phyloP scores from a whole-genome alignment of 2,329 filamentous ascomycete species.

The Sporothrix phasma region DNA sequence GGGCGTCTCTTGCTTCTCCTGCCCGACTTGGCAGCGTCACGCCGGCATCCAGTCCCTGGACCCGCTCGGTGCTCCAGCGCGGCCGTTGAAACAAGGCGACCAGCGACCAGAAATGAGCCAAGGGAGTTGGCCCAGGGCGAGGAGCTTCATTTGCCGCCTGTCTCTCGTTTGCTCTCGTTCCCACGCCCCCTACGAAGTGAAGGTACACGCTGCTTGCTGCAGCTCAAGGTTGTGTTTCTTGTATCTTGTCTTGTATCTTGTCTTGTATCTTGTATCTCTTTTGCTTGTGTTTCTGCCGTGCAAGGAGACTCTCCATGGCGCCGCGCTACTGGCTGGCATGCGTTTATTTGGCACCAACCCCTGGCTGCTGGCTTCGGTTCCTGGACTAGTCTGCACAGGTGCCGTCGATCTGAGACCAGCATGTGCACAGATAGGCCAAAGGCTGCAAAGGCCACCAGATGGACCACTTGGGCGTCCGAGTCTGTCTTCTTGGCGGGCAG shows the following conservation, averaged over 20 bases:
- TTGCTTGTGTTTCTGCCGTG: background rate
- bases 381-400: background rate
- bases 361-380: constrained; percentile 1
- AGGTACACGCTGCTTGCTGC: background rate
- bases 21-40: background rate
- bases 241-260: too few relatives aligned
- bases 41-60: background rate
- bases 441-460: background rate
- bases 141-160: constrained; percentile 3
- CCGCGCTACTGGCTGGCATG: background rate
- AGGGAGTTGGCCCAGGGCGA: background rate
- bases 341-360: background rate
- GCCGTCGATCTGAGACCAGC: constrained; percentile 3
- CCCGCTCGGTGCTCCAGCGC: background rate
- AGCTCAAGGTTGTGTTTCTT: background rate
- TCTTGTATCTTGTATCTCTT: too few relatives aligned
- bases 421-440: background rate
- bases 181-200: too few relatives aligned
- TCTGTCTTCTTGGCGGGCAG: background rate
- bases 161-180: too few relatives aligned
- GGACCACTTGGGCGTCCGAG: background rate
- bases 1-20: background rate
- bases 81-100: background rate
- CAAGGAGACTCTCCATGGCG: background rate
- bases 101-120: background rate